Base-by-base conservation (phyloP, 371 early-diverging fungal genomes). In the Sporodiniella umbellata region DNA sequence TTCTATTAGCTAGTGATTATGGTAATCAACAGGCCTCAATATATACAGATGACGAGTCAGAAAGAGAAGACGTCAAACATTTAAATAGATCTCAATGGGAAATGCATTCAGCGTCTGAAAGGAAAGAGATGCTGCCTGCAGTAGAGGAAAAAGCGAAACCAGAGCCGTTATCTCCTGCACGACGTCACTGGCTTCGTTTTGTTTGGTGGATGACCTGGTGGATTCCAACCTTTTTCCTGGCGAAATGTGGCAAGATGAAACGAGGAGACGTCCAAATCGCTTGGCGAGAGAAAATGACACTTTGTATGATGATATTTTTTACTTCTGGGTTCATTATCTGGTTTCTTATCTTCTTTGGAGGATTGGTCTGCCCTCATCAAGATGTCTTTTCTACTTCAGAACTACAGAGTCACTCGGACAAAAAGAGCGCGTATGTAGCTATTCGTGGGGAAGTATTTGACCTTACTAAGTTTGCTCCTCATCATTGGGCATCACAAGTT, bases 141-240 rank as follows among this genome's bases (percentile, higher is more conserved):
- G 45, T 52, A 8, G 48, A 45, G 40, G 55, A 57, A 51, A 59
- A 52, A 7, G 54, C 51, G n/a, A n/a, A n/a, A 2, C 56, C 46
- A 0, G 31, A 52, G 1, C 25, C n/a, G 10, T 12, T 61, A 62
- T 81, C 54, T 58, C 68, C 58, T 48, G 80, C 68, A 4, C 75
- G 87, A 48, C 66, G 69, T 5, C 71, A 81, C 52, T 97, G 98
- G 98, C 67, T 95, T 7, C 68, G 74, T 31, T 72, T 86, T 58
- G 90, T 91, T 0, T 93, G 90, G 90, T 51, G 75, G 6, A 66
- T 89, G 33, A 97, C 98, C 1, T 94, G 89, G 88, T 94, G 92
- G 89, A 73, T 93, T 4, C 94, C 93, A 3, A 72, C 82, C n/a
- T 75, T 68, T 5, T 80, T 78, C 42, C 58, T 94, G 50, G 51